These are phyloP conservation scores for Fusarium domesticum DNA, from an alignment of 2,329 filamentous ascomycete genomes.

Conservation along the genomic window DNA sequence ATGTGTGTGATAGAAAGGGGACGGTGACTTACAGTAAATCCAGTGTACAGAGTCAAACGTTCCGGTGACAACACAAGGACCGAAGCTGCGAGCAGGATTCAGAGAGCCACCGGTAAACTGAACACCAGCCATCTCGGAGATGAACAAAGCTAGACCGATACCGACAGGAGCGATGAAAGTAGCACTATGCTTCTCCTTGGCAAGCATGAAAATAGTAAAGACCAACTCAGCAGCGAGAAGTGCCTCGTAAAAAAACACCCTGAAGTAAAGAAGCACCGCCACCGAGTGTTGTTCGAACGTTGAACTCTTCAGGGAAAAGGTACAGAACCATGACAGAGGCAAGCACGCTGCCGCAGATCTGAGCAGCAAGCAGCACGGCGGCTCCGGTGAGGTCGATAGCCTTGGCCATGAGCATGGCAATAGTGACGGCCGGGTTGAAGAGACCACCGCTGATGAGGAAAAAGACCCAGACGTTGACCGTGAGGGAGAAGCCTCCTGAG, in stretches of 20 bases:
- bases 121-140: conserved; percentile 44
- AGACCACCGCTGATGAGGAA: conserved; percentile 43
- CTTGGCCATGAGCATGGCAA: conserved; percentile 51
- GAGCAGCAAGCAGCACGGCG: conserved; percentile 46
- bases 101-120: conserved; percentile 48
- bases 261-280: conserved; percentile 40
- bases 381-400: conserved; percentile 47
- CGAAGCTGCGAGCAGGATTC: conserved; percentile 47
- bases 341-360: conserved; percentile 47
- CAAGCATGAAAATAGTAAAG: conserved; percentile 52
- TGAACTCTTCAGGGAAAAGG: conserved; percentile 44
- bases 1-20: background rate
- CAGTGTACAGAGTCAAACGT: conserved; percentile 44
- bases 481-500: conserved; percentile 40
- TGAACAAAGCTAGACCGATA: conserved; percentile 46
- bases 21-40: conserved; percentile 42
- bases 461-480: conserved; percentile 48
- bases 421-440: conserved; percentile 42
- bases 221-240: conserved; percentile 47
- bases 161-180: conserved; percentile 49
- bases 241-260: conserved; percentile 50
- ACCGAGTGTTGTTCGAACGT: conserved; percentile 41
- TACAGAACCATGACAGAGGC: conserved; percentile 42
- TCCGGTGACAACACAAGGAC: conserved; percentile 43
- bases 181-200: conserved; percentile 47